Base-by-base conservation (phyloP, 495 filamentous ascomycete genomes). In the Xylaria bambusicola region DNA sequence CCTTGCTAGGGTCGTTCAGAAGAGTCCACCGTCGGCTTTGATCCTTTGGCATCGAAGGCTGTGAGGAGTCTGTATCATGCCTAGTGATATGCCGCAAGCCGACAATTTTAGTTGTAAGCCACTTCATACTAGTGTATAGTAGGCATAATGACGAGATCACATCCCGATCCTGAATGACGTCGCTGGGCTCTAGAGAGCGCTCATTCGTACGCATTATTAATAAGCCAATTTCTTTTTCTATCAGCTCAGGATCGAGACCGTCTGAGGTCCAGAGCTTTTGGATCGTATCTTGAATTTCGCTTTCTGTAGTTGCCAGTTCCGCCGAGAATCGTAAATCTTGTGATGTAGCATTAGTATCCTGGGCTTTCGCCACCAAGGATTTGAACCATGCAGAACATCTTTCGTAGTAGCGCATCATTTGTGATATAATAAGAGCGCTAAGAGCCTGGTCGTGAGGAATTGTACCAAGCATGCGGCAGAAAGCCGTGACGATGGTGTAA, bases 371-470 rank as follows among this genome's bases (percentile, higher is more conserved):
- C 27, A 88, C 82, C 1, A 88, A 72, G 6, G 82, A 82, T 75
- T 91, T 93, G 64, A 90, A 97, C 92, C 91, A 98, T 33, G 84
- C 85, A 68, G 83, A 89, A 68, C 95, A 99, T 64, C 91, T 87
- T 61, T 95, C 91, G 58, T 92, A 95, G 67, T 96, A 98, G 8
- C 88, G 86, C 48, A 88, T 79, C 77, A 99, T 91, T 71, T 98
- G 89, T 3, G 85, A 86, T 61, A 98, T 91, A 59, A 98, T 88
- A 31, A 97, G 81, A 62, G 92, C 86, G 20, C 89, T 93, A 38
- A 98, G 92, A n/a, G 91, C 88, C 73, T 96, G 91, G 69, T 99
- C 94, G 65, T 96, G 95, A 10, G 94, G 95, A 59, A 99, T 92
- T 33, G 88, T 94, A 52, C 92, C 92, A 27, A 99, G 80, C 90